phyloP scores from a whole-genome alignment of 257 asterid genomes.

The Nyctanthes arbortristis region DNA sequence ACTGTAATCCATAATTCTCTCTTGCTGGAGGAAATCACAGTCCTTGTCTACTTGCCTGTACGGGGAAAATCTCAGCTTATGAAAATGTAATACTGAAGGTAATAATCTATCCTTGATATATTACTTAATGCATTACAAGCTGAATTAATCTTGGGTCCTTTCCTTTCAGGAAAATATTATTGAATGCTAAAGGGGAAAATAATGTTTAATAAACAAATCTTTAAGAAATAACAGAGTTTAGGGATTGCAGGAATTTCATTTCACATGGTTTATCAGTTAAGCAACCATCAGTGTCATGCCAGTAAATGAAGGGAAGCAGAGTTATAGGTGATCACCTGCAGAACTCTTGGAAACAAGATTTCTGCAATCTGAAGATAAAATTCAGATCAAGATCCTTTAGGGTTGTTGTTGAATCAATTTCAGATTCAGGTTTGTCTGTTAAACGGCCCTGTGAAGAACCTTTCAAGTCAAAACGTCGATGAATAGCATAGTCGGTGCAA shows the following conservation, averaged over 20 bases:
- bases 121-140: neutral
- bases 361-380: slow-evolving; percentile 16
- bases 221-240: neutral
- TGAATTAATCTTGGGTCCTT: neutral
- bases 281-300: neutral
- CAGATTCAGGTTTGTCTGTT: slow-evolving; percentile 21
- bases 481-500: slow-evolving; percentile 8
- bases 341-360: slow-evolving; percentile 18
- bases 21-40: slow-evolving; percentile 24
- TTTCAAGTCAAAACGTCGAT: slow-evolving; percentile 17
- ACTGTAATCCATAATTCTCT: slow-evolving; percentile 27
- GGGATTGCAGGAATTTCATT: neutral
- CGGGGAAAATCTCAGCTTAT: neutral
- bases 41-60: slow-evolving; percentile 31
- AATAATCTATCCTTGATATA: neutral
- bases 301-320: neutral
- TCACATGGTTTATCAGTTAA: neutral
- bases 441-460: slow-evolving; percentile 7
- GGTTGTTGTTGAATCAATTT: slow-evolving; percentile 22
- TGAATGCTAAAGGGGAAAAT: neutral
- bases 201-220: neutral
- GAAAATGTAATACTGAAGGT: neutral
- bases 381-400: slow-evolving; percentile 23
- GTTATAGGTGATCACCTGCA: slow-evolving; percentile 11
- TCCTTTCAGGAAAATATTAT: neutral